Base-by-base conservation (phyloP, 768 basidiomycete species). In the Suillus luteus region DNA sequence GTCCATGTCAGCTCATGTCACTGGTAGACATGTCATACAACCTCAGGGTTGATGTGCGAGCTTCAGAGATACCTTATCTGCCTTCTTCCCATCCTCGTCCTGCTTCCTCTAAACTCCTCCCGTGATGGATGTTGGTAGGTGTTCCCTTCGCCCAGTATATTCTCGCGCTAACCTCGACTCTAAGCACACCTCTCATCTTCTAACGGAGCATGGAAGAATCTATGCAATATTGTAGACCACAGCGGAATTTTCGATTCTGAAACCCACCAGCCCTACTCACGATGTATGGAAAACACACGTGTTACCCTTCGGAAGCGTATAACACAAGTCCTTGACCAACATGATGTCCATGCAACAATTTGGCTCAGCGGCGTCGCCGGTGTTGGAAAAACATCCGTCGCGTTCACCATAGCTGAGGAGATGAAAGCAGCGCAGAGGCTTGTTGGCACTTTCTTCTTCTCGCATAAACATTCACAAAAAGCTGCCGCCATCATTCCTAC, bases 361-460 rank as follows among this genome's bases (percentile, higher is more conserved):
- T 48, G 22, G 22, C 46, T 48, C 22, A 48, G 12, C 5, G 46
- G 46, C 2, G 22, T 24, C 22, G 46, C 46, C 11, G 46, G 46
- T 24, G 22, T 48, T 24, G 46, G 46, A 0, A 24, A 48, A 24
- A 5, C 46, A 12, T 24, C 46, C 11, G 12, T 24, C 10, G 22
- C 22, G 22, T 48, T 48, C 46, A n/a, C 46, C 22, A 12, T 48
- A 48, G 22, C 46, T 2, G 46, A 48, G 46, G 46, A 48, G 46
- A 11, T 24, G 46, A 48, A 48, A 48, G 12, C 11, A 33, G 64
- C 60, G 19, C 3, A 19, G 8, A 66, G 64, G 41, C 67, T 69
- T 6, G 68, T 62, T 17, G 68, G 64, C n/a, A 62, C 63, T 1
- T 69, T 69, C n/a, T 69, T 69, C 67, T 69, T 69, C 24, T 62